Conservation (phyloP, 1,139 yeast species). For the Sugiyamaella novakii region DNA sequence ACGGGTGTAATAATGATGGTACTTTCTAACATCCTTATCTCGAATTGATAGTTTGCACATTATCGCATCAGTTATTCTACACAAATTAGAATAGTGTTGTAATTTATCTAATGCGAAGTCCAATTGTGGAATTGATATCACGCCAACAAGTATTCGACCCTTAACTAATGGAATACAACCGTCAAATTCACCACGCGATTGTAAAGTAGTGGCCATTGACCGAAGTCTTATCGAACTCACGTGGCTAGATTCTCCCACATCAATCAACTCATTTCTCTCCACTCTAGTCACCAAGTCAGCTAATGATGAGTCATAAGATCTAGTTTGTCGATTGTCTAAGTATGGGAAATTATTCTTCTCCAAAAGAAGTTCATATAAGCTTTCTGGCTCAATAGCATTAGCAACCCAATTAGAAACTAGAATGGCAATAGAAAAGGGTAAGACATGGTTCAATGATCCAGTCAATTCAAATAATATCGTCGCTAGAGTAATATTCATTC, state of each 20-base stretch:
- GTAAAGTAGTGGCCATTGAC: conserved; percentile 45
- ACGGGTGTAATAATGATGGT: conserved; percentile 29
- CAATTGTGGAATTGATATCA: conserved; percentile 56
- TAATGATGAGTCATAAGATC: conserved; percentile 47
- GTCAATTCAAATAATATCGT: conserved; percentile 63
- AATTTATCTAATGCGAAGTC: conserved; percentile 56
- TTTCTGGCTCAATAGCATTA: conserved; percentile 53
- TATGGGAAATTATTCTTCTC: conserved; percentile 59
- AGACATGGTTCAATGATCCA: conserved; percentile 60
- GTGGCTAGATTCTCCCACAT: conserved; percentile 46
- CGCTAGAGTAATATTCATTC: conserved; percentile 65
- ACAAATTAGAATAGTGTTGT: conserved; percentile 38
- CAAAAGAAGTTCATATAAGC: conserved; percentile 56
- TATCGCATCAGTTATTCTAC: conserved; percentile 23
- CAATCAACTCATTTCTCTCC: conserved; percentile 39
- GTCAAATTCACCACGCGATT: conserved; percentile 51
- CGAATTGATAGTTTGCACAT: conserved; percentile 30
- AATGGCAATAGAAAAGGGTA: conserved; percentile 60
- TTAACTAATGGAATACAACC: conserved; percentile 55
- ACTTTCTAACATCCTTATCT: conserved; percentile 29
- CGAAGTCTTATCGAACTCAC: conserved; percentile 45
- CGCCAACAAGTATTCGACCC: conserved; percentile 48
- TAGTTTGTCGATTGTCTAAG: conserved; percentile 47
- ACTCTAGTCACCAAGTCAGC: conserved; percentile 48
- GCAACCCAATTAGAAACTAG: conserved; percentile 65